phyloP scores from a whole-genome alignment of 1,284 basidiomycete species.

The Apiotrichum gamsii region DNA sequence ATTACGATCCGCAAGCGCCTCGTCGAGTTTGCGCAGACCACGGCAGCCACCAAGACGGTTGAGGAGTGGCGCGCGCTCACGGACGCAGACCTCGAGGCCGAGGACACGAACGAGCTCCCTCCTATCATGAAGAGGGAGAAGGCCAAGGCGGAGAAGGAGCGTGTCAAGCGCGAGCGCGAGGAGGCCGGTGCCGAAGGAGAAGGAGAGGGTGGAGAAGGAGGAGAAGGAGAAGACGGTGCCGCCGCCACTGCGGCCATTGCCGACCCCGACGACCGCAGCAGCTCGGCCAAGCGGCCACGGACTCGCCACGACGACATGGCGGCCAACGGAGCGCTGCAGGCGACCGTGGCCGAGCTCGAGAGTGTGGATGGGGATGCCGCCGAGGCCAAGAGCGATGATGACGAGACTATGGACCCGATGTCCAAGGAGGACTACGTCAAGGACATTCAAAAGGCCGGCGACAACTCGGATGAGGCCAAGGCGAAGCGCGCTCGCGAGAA shows the following conservation, averaged over 20 bases:
- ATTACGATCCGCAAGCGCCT: constrained; percentile 86
- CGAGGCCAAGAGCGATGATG: constrained; percentile 10
- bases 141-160: constrained; percentile 27
- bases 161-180: constrained; percentile 21
- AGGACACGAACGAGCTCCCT: constrained; percentile 30
- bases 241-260: neutral
- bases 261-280: constrained; percentile 29
- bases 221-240: constrained; percentile 9
- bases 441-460: constrained; percentile 15
- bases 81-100: constrained; percentile 51
- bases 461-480: constrained; percentile 7
- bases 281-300: neutral
- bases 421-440: constrained; percentile 36
- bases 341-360: neutral
- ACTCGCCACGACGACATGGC: constrained; percentile 1
- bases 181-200: constrained; percentile 17
- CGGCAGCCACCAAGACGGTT: constrained; percentile 76
- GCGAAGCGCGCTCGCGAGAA: constrained; percentile 10
- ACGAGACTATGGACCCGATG: constrained; percentile 49
- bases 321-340: neutral
- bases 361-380: neutral
- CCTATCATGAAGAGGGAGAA: constrained; percentile 38
- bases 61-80: constrained; percentile 85
- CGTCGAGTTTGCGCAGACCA: constrained; percentile 91
- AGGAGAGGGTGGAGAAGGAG: constrained; percentile 29